phyloP scores from a whole-genome alignment of 305 asterid genomes.

The Fraxinus latifolia region DNA sequence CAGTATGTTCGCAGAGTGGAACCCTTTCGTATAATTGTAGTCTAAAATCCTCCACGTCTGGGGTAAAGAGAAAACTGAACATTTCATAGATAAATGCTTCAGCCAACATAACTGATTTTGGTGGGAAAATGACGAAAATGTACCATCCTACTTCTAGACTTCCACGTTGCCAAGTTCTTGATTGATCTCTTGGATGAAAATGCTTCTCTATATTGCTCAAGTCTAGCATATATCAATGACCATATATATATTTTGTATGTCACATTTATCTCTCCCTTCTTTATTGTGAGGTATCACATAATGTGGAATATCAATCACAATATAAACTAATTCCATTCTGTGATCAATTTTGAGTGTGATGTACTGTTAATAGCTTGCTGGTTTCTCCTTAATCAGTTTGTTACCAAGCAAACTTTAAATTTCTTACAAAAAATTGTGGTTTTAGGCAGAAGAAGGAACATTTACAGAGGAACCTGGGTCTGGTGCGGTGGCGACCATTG shows the following conservation, averaged over 20 bases:
- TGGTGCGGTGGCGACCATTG: slow-evolving; percentile 84
- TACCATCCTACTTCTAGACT: neutral
- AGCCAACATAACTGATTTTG: neutral
- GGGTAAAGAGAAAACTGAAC: neutral
- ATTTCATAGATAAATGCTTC: neutral
- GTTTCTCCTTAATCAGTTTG: slow-evolving; percentile 7
- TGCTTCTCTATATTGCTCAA: neutral
- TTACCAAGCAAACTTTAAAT: slow-evolving; percentile 10
- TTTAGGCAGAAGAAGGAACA: slow-evolving; percentile 82
- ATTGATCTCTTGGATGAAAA: neutral
- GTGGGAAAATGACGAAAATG: neutral
- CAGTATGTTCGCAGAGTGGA: neutral
- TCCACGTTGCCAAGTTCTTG: neutral
- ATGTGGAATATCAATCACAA: neutral
- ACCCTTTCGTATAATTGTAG: neutral
- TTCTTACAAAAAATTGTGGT: slow-evolving; percentile 21
- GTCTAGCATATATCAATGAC: neutral
- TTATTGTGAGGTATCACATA: neutral
- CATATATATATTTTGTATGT: neutral
- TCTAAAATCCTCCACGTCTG: neutral
- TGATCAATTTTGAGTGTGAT: slow-evolving; percentile 8
- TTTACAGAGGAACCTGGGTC: slow-evolving; percentile 96
- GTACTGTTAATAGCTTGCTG: slow-evolving; percentile 3
- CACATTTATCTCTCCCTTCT: neutral
- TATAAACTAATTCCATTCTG: neutral